Base-by-base conservation (phyloP, 441 rosid species). In the Gossypium schwendimanii region DNA sequence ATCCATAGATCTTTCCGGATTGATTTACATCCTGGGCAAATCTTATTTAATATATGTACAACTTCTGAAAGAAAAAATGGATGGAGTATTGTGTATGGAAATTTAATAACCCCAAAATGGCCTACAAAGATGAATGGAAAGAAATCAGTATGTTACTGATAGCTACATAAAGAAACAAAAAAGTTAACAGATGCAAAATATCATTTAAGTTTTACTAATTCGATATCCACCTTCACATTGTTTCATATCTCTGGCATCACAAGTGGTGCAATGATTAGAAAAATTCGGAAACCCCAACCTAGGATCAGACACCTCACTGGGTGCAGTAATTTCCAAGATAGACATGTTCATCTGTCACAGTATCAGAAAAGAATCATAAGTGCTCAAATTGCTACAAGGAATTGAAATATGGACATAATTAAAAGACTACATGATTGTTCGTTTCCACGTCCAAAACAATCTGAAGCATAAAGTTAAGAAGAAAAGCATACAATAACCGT, bases 11-110 rank as follows among this genome's bases (percentile, higher is more conserved):
- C 87, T 79, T 87, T 82, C 78, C 90, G 78, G 28, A 87, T 60
- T 74, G 96, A 81, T 85, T 88, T 91, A 84, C 98, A 96, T 47
- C 88, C 90, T 5, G 99, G 98, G 71, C 99, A 96, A 73, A 88
- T 77, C 78, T 86, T 86, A 73, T 96, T 96, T 66, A 96, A 65
- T 66, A 96, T 65, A 28, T 86, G 75, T 5, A 83, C 87, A 74
- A 91, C 84, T 79, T 96, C 97, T 1, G 96, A 85, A 2, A 91
- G 73, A 71, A 74, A 93, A 73, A 90, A 89, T 0, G 98, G 98
- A 75, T 96, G 88, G 55, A 89, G 74, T 61, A 96, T 76, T 8
- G 89, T 63, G 66, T 71, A 75, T 54, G 75, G 83, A 68, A 96
- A 92, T 21, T 87, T 87, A 58, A 96, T 84, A 59, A 85, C 75